Evolutionary conservation across 441 rosid genomes (phyloP).

Genomic region (Adansonia rubrostipa): DNA sequence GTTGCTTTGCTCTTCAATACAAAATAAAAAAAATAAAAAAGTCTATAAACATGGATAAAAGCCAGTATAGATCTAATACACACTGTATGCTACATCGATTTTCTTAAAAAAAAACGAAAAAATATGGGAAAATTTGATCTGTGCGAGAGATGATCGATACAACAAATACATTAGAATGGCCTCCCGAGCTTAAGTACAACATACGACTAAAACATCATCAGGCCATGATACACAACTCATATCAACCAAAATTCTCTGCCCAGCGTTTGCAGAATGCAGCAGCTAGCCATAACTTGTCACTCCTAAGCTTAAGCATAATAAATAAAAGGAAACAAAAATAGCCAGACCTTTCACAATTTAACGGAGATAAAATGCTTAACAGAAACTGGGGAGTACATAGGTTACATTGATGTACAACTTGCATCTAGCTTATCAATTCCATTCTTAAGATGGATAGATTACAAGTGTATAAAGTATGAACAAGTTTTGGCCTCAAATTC

Average conservation of each 20-base stretch:
- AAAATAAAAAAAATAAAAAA: no score
- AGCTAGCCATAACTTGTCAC: constrained; percentile 22
- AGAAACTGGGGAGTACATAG: neutral
- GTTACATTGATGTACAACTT: neutral
- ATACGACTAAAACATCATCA: neutral
- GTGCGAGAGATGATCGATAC: no score
- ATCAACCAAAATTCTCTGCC: constrained; percentile 3
- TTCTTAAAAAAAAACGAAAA: no score
- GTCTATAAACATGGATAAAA: no score
- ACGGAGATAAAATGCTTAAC: neutral
- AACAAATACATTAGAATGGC: no score
- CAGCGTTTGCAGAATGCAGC: constrained; percentile 21
- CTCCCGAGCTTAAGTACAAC: constrained; percentile 17
- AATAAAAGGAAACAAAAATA: neutral
- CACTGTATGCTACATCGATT: no score
- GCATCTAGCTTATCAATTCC: no score
- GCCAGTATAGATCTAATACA: no score
- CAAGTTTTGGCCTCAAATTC: constrained; percentile 25
- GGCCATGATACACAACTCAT: neutral
- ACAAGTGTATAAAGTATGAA: neutral
- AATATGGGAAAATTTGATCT: no score
- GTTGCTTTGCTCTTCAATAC: no score
- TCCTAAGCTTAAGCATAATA: constrained; percentile 3
- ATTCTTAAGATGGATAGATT: neutral
- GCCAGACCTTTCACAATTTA: constrained; percentile 14